A percentile compares a stretch with the other conserved stretches of the same genome.
phyloP scores from a whole-genome alignment of 1,284 basidiomycete species.

The Pseudozyma sp. region DNA sequence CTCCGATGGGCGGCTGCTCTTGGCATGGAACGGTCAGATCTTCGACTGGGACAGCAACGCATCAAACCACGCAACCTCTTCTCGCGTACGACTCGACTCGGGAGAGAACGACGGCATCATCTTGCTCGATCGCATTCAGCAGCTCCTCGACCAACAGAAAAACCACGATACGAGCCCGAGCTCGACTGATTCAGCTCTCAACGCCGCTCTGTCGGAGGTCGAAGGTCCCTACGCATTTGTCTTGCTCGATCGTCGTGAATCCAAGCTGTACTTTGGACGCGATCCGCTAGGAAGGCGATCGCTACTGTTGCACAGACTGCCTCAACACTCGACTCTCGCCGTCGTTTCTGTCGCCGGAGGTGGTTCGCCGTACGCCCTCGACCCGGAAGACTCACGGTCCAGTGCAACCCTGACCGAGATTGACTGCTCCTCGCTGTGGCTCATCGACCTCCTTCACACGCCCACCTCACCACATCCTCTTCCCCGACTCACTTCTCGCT shows the following conservation, averaged over 20 bases:
- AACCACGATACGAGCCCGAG: neutral
- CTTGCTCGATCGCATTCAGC: slow-evolving; percentile 40
- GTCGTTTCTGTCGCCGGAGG: slow-evolving; percentile 77
- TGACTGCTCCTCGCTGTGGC: slow-evolving; percentile 74
- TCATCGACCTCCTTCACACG: slow-evolving; percentile 70
- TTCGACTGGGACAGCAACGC: slow-evolving; percentile 39
- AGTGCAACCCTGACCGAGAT: slow-evolving; percentile 73
- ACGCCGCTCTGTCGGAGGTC: slow-evolving; percentile 31
- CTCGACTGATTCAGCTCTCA: slow-evolving; percentile 1
- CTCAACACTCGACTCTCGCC: slow-evolving; percentile 74
- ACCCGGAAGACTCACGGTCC: slow-evolving; percentile 70
- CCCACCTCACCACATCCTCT: slow-evolving; percentile 8
- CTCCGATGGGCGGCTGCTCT: slow-evolving; percentile 19
- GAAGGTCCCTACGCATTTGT: slow-evolving; percentile 65
- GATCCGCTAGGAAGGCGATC: slow-evolving; percentile 93
- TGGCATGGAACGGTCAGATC: slow-evolving; percentile 67
- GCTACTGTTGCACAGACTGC: slow-evolving; percentile 75
- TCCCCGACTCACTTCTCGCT: slow-evolving; percentile 6
- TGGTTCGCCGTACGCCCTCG: slow-evolving; percentile 56
- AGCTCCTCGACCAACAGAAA: slow-evolving; percentile 2
- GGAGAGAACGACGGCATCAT: slow-evolving; percentile 52
- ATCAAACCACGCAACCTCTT: slow-evolving; percentile 8
- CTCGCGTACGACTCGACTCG: slow-evolving; percentile 14
- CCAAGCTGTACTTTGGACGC: slow-evolving; percentile 79
- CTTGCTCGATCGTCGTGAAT: slow-evolving; percentile 42